Conservation (phyloP, 208 protist genomes). For the Polymyxa betae region DNA sequence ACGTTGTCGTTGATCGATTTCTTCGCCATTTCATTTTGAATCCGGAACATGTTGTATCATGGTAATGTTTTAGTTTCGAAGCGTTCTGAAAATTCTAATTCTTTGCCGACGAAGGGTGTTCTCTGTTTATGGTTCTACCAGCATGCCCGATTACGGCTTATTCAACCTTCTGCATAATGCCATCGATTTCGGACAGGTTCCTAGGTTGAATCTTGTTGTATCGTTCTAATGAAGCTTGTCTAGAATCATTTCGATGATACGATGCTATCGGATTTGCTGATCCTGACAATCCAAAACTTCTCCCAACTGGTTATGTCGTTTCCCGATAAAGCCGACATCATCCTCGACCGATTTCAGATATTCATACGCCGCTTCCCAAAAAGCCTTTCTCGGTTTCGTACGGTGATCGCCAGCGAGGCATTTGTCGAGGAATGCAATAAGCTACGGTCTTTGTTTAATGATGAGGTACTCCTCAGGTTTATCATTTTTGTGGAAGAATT, state of each 20-base stretch:
- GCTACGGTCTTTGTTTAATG: too few species aligned
- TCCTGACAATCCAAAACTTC: neutral
- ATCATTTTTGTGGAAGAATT: too few species aligned
- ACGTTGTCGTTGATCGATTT: neutral
- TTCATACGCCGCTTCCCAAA: too few species aligned
- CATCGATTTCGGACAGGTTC: neutral
- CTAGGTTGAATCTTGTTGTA: neutral
- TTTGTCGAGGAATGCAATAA: too few species aligned
- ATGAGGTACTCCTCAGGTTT: too few species aligned
- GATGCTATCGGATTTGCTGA: neutral
- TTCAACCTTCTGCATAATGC: conserved; percentile 41
- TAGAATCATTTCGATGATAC: neutral
- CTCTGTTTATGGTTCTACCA: neutral
- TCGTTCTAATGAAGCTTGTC: neutral
- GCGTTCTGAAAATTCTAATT: neutral
- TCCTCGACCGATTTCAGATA: too few species aligned
- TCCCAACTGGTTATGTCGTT: too few species aligned
- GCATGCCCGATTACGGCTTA: neutral
- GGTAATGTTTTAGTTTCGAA: neutral
- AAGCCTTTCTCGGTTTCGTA: too few species aligned
- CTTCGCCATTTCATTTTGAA: neutral
- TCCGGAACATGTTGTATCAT: neutral
- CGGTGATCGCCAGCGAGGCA: too few species aligned
- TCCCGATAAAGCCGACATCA: too few species aligned
- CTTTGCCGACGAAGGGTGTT: neutral